Evolutionary conservation across 2,329 filamentous ascomycete genomes (phyloP).

Genomic region (Aureobasidium musti): DNA sequence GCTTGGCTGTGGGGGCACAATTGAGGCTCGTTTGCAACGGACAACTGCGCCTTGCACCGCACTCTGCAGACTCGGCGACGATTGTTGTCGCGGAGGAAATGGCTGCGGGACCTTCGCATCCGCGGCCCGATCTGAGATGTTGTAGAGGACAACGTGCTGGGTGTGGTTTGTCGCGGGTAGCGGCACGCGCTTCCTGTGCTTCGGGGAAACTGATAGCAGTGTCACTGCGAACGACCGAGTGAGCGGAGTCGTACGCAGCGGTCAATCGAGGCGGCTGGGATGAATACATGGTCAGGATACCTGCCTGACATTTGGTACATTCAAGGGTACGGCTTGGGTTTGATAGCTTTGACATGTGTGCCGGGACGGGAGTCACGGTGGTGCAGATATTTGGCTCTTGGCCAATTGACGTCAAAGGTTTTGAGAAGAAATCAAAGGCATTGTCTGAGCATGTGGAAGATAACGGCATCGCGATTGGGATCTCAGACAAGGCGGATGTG

Average conservation of each 20-base stretch:
- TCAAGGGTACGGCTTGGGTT: background rate
- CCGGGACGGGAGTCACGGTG: slow-evolving; percentile 8
- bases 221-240: slow-evolving; percentile 4
- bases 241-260: slow-evolving; percentile 3
- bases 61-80: slow-evolving; percentile 13
- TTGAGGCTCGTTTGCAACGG: slow-evolving; percentile 8
- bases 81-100: slow-evolving; percentile 6
- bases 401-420: slow-evolving; percentile 12
- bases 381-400: background rate
- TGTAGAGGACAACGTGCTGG: slow-evolving; percentile 9
- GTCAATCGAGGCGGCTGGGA: slow-evolving; percentile 18
- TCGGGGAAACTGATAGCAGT: slow-evolving; percentile 10
- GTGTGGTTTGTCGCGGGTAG: slow-evolving; percentile 17
- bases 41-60: slow-evolving; percentile 24
- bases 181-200: slow-evolving; percentile 9
- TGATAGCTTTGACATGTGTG: slow-evolving; percentile 21
- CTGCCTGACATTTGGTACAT: slow-evolving; percentile 15
- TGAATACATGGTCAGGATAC: slow-evolving; percentile 10
- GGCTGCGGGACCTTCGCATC: background rate
- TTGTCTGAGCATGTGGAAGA: slow-evolving; percentile 12
- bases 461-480: background rate
- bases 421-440: background rate
- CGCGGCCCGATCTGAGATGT: slow-evolving; percentile 22
- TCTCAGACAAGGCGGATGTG: background rate
- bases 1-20: slow-evolving; percentile 24